Evolutionary conservation across 345 rosid genomes (phyloP), one percentile per base, ranked within the genome.

Genomic region (Moringa oleifera): DNA sequence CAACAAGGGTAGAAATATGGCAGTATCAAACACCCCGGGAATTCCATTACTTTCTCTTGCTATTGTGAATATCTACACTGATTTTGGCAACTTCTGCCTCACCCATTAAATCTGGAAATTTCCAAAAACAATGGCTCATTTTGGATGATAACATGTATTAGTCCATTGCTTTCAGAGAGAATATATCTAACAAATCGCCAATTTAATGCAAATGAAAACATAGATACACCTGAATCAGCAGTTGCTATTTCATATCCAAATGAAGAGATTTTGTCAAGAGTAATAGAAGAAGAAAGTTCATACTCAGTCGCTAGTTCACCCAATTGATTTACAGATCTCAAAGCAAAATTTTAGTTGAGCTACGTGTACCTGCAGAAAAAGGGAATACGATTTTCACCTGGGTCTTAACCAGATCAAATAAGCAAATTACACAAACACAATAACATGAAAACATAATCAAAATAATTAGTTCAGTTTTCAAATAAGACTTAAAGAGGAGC

Each of bases 11-110:
- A 61, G 68, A 63, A 83, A 75, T 65, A 82, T 20, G 3, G 85
- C 79, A 17, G 89, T 87, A 81, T 89, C 81, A 61, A 85, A 75
- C 61, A 68, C 74, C 65, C 70, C 81, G 15, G 53, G 58, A 37
- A 68, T 61, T 41, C 73, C 62, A 58, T 67, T n/a, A n/a, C n/a
- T n/a, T 77, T 61, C 68, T 68, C 53, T 66, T 71, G 57, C 61
- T 59, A n/a, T 33, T 77, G 54, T 70, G 25, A 6, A 60, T 59
- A 50, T 68, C 83, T 7, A 75, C 31, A 54, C 55, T 74, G 1
- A 58, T 60, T 33, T 50, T 68, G 37, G 58, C 71, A 65, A 51
- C 57, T 71, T 53, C 71, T 57, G 63, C 62, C 73, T 81, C 80
- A 0, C 68, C 74, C 84, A 77, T 82, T 59, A 41, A 24, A 51